Evolutionary conservation across 768 basidiomycete genomes (phyloP), one percentile per base, ranked within the genome.

Genomic region (Lepiota brunneoincarnata): DNA sequence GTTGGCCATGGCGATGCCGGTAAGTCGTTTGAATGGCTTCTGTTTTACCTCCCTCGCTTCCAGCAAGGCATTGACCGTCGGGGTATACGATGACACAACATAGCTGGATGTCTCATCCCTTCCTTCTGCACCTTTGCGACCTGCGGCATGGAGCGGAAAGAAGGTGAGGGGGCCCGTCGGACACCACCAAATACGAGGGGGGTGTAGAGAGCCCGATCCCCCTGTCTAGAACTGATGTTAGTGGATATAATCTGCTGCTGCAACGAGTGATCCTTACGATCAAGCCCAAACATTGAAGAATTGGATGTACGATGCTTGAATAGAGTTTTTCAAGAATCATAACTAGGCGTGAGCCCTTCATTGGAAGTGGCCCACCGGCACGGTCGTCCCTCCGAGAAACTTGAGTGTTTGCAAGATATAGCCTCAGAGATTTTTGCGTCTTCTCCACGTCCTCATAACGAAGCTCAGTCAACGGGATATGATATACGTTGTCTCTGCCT

Each of bases 71-170:
- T 43, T 26, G 15, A 63, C 35, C 17, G 55, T 56, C 15, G 64
- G 46, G 26, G 55, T 62, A 51, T 64, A 65, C 21, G 64, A 64
- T 2, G 64, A 63, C 4, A 62, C 46, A 10, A 50, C 60, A 45
- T 47, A 60, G 46, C 62, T 57, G 14, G 52, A 48, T 3, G 57
- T 6, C 31, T 49, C 49, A 12, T 28, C n/a, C 1, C 20, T 21
- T 2, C 2, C 7, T 3, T 44, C 44, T 20, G 18, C 21, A 4
- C 15, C 54, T 44, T 45, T 47, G 28, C 71, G 72, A 4, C 67
- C 64, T 34, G 75, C 75, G 1, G 72, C 72, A 14, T 75, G 75
- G 14, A 75, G 58, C 4, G 74, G 74, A 23, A 75, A 51, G 24
- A 70, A 67, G 3, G 68, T 28, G 52, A 75, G 67, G 15, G 49